phyloP scores from a whole-genome alignment of 805 yeast genomes.

The Barnettozyma populi region DNA sequence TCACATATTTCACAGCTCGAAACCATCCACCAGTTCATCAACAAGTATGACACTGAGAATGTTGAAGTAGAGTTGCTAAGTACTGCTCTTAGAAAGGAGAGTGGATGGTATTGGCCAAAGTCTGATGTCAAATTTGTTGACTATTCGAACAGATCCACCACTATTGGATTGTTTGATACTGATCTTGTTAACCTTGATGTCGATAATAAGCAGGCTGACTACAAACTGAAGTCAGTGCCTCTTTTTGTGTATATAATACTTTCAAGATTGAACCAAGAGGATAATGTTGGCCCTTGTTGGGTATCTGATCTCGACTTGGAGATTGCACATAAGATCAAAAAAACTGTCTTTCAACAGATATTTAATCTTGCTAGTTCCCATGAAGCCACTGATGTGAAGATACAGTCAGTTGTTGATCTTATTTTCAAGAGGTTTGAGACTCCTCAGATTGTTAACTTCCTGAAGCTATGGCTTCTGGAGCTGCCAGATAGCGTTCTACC shows the following conservation, averaged over 20 bases:
- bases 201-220: slow-evolving; percentile 7
- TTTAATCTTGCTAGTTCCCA: background rate
- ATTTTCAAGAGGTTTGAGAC: slow-evolving; percentile 10
- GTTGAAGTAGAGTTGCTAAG: slow-evolving; percentile 10
- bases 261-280: slow-evolving; percentile 6
- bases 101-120: slow-evolving; percentile 26
- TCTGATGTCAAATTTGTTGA: slow-evolving; percentile 12
- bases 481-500: slow-evolving; percentile 55
- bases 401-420: slow-evolving; percentile 4
- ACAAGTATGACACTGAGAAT: slow-evolving; percentile 4
- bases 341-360: background rate
- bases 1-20: slow-evolving; percentile 3
- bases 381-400: background rate
- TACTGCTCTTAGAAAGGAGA: background rate
- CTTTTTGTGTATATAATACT: slow-evolving; percentile 13
- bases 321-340: slow-evolving; percentile 16
- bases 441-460: slow-evolving; percentile 30
- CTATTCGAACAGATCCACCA: background rate
- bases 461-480: slow-evolving; percentile 53
- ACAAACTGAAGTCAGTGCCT: slow-evolving; percentile 16
- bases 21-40: background rate
- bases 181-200: slow-evolving; percentile 19
- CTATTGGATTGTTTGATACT: slow-evolving; percentile 16
- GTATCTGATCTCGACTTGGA: slow-evolving; percentile 14
- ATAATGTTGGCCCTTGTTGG: slow-evolving; percentile 11